These are phyloP conservation scores for Phaeosphaeria sp. DNA, from an alignment of 2,329 filamentous ascomycete genomes.

Conservation along the genomic window DNA sequence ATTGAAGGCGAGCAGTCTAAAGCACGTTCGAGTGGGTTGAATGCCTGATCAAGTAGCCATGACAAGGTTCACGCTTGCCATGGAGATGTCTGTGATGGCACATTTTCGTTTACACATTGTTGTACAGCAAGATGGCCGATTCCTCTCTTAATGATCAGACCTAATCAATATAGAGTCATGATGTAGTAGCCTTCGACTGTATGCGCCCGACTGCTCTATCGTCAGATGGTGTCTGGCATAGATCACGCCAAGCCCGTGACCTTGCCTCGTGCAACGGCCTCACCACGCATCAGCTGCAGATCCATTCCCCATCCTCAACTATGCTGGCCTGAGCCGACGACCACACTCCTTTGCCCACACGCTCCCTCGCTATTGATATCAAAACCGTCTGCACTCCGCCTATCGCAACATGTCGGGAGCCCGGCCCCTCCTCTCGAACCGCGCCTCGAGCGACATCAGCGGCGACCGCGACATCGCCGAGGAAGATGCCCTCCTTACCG, in stretches of 20 bases:
- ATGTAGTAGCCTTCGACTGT: too few species aligned
- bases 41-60: neutral
- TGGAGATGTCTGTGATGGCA: neutral
- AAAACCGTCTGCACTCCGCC: neutral
- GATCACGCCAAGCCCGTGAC: conserved; percentile 13
- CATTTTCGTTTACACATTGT: neutral
- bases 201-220: neutral
- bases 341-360: conserved; percentile 15
- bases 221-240: conserved; percentile 17
- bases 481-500: conserved; percentile 68
- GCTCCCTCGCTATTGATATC: neutral
- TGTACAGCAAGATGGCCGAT: too few species aligned
- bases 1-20: neutral
- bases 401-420: conserved; percentile 49
- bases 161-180: too few species aligned
- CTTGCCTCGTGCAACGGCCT: conserved; percentile 11
- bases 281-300: conserved; percentile 21
- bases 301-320: conserved; percentile 7
- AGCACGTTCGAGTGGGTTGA: neutral
- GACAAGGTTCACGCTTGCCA: neutral
- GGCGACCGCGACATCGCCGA: conserved; percentile 64
- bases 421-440: conserved; percentile 61
- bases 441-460: conserved; percentile 63
- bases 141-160: too few species aligned
- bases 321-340: conserved; percentile 10